A percentile compares a stretch with the other conserved stretches of the same genome.
Evolutionary conservation across 139 green algal species (phyloP).

Genomic region (Diplosphaera chodatii): DNA sequence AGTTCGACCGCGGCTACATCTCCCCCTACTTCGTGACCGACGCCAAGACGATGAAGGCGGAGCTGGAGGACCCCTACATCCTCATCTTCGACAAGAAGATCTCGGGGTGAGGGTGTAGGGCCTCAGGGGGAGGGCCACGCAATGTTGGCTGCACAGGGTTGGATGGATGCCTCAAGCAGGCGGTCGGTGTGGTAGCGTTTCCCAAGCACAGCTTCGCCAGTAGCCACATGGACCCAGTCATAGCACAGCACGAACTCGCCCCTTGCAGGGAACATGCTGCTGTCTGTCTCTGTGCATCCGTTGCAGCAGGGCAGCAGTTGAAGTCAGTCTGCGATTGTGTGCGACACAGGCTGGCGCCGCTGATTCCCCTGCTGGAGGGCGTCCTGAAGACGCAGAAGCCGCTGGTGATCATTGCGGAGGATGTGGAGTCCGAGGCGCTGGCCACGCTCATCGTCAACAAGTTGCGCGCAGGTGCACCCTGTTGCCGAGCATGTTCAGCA

Average conservation of each 20-base stretch:
- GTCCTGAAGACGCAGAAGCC: slow-evolving; percentile 90
- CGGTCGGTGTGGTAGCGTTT: too few relatives aligned
- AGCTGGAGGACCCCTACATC: slow-evolving; percentile 94
- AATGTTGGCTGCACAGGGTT: too few relatives aligned
- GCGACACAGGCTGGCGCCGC: slow-evolving; percentile 54
- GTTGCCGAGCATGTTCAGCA: too few relatives aligned
- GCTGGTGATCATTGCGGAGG: slow-evolving; percentile 96
- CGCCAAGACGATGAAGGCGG: slow-evolving; percentile 97
- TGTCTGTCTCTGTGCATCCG: too few relatives aligned
- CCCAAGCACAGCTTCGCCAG: too few relatives aligned
- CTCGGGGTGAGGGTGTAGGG: slow-evolving; percentile 58
- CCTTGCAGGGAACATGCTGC: too few relatives aligned
- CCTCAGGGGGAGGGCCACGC: too few relatives aligned
- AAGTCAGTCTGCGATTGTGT: too few relatives aligned
- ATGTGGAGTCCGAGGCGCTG: slow-evolving; percentile 95
- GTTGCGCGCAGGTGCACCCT: slow-evolving; percentile 64
- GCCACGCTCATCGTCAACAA: slow-evolving; percentile 99
- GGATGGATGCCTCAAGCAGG: too few relatives aligned
- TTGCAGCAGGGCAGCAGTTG: too few relatives aligned
- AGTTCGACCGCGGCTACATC: slow-evolving; percentile 99
- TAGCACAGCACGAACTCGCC: too few relatives aligned
- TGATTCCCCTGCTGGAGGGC: slow-evolving; percentile 92
- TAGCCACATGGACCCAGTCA: too few relatives aligned
- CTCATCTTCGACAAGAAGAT: slow-evolving; percentile 99
- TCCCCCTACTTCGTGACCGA: slow-evolving; percentile 98